Percentiles rank a stretch among this genome's conserved stretches.
These are phyloP conservation scores for Puccinia horiana DNA, from an alignment of 1,284 basidiomycete genomes.

Conservation along the genomic window DNA sequence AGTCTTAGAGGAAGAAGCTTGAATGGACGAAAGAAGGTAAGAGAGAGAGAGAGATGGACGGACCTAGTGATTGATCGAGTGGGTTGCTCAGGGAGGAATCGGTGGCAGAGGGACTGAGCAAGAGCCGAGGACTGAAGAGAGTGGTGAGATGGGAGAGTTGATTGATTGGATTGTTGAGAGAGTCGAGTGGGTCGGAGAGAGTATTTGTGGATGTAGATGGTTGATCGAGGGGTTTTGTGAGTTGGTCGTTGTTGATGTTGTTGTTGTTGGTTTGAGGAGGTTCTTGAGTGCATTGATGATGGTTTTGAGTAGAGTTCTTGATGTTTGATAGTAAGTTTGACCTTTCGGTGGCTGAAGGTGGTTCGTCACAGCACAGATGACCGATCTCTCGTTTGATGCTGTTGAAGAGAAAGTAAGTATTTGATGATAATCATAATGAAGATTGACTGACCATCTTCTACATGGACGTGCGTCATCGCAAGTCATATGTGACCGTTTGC, in stretches of 20 bases:
- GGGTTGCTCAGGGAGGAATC: background rate
- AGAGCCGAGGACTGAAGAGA: slow-evolving; percentile 14
- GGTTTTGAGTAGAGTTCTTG: background rate
- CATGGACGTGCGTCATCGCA: slow-evolving; percentile 82
- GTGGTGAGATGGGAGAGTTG: slow-evolving; percentile 9
- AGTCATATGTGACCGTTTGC: slow-evolving; percentile 66
- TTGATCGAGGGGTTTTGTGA: background rate
- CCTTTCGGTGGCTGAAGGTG: slow-evolving; percentile 61
- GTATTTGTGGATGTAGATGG: background rate
- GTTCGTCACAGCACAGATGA: slow-evolving; percentile 84
- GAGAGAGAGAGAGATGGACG: background rate
- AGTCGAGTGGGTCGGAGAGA: background rate
- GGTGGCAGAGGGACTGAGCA: slow-evolving; percentile 20
- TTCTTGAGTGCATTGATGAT: background rate
- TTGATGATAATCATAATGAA: slow-evolving; percentile 17
- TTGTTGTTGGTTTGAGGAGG: background rate
- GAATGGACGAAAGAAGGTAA: background rate
- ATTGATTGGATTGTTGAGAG: background rate
- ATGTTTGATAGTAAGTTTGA: slow-evolving; percentile 7
- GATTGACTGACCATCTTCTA: slow-evolving; percentile 74
- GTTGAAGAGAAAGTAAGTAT: slow-evolving; percentile 24
- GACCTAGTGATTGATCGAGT: slow-evolving; percentile 29
- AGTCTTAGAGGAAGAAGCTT: background rate
- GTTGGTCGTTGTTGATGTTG: background rate
- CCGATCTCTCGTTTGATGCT: slow-evolving; percentile 90